Evolutionary conservation across 2,329 filamentous ascomycete species (phyloP).

Genomic region (Venturia asperata): DNA sequence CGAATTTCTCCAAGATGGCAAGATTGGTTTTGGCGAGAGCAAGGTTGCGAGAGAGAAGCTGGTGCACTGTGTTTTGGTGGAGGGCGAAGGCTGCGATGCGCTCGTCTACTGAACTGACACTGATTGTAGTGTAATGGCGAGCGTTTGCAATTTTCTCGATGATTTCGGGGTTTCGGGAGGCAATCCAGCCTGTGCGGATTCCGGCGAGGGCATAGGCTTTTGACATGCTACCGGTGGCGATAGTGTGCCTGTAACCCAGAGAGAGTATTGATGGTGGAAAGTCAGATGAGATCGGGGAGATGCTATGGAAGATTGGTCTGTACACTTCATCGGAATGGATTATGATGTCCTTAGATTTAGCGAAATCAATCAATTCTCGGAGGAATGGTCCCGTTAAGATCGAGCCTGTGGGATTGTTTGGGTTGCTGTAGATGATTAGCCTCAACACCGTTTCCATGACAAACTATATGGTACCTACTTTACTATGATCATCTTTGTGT

Average conservation of each 20-base stretch:
- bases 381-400: constrained; percentile 58
- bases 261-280: constrained; percentile 63
- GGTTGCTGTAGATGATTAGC: constrained; percentile 50
- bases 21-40: constrained; percentile 62
- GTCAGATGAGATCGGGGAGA: constrained; percentile 45
- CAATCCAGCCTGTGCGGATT: constrained; percentile 76
- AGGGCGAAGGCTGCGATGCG: constrained; percentile 70
- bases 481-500: constrained; percentile 65
- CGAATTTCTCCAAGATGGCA: constrained; percentile 57
- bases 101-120: constrained; percentile 77
- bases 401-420: constrained; percentile 75
- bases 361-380: constrained; percentile 55
- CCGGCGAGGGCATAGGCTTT: constrained; percentile 81
- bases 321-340: constrained; percentile 78
- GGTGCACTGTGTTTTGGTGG: constrained; percentile 55
- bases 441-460: neutral
- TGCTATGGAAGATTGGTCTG: constrained; percentile 70
- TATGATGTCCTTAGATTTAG: constrained; percentile 54
- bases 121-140: constrained; percentile 79
- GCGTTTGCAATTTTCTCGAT: constrained; percentile 57
- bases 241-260: constrained; percentile 61
- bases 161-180: constrained; percentile 55
- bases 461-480: constrained; percentile 35
- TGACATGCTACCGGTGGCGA: constrained; percentile 74
- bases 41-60: constrained; percentile 56